These are phyloP conservation scores for Exophiala mesophila DNA, from an alignment of 2,329 filamentous ascomycete genomes.

Conservation along the genomic window DNA sequence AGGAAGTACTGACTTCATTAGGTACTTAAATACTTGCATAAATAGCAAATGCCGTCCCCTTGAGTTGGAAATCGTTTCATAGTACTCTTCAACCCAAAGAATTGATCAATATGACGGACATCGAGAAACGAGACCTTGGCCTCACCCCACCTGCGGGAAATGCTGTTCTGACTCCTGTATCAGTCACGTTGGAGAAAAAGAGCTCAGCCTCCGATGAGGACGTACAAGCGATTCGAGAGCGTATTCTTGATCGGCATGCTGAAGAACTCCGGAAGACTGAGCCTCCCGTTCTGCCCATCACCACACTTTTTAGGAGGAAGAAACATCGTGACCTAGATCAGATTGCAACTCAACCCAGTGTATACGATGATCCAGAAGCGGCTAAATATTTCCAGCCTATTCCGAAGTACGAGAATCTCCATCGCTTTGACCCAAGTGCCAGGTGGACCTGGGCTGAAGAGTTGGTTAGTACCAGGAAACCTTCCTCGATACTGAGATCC, in stretches of 20 bases:
- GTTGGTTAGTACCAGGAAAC: neutral
- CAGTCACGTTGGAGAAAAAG: too few species aligned
- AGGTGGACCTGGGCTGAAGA: neutral
- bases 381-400: neutral
- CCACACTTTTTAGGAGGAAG: neutral
- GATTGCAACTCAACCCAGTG: constrained; percentile 34
- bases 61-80: too few species aligned
- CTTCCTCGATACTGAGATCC: neutral
- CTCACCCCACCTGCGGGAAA: too few species aligned
- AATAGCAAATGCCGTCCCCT: too few species aligned
- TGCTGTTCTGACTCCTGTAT: too few species aligned
- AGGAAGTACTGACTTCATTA: too few species aligned
- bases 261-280: neutral
- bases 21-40: too few species aligned
- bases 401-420: neutral
- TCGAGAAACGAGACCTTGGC: too few species aligned
- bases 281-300: neutral
- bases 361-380: neutral
- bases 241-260: neutral
- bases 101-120: too few species aligned
- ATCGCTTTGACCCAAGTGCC: neutral
- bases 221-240: neutral
- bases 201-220: neutral
- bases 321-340: neutral
- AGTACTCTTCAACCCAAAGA: too few species aligned